Conservation (phyloP, 2,329 filamentous ascomycete genomes). For the Phialophora verrucosa region DNA sequence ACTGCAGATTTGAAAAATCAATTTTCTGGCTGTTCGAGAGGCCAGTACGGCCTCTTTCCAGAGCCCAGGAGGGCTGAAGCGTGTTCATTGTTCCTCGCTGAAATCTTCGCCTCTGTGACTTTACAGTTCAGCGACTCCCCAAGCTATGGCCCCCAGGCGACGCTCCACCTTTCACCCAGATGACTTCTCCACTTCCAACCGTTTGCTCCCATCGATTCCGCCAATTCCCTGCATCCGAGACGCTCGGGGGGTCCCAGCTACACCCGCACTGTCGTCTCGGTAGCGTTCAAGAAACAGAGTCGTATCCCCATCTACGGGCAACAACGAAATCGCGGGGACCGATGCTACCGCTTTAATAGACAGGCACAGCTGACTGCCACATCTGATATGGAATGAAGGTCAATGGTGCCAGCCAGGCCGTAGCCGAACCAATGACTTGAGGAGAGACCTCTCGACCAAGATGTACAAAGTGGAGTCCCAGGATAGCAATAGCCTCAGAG, state of each 20-base stretch:
- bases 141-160: not conserved
- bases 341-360: not conserved
- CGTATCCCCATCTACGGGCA: not conserved
- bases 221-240: too few relatives aligned
- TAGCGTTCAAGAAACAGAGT: not conserved
- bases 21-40: too few relatives aligned
- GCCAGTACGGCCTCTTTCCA: too few relatives aligned
- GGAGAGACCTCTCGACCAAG: not conserved
- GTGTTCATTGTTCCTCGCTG: not conserved
- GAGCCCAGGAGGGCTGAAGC: not conserved
- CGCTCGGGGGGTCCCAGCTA: too few relatives aligned
- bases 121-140: not conserved
- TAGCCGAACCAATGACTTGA: not conserved
- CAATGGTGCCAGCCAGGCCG: not conserved
- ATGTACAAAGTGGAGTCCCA: not conserved
- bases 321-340: not conserved
- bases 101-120: not conserved
- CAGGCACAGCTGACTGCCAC: not conserved
- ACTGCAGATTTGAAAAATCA: too few relatives aligned
- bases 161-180: not conserved
- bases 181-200: not conserved
- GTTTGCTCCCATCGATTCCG: not conserved
- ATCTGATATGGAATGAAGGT: not conserved
- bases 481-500: not conserved
- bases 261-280: too few relatives aligned